Evolutionary conservation across 2,329 filamentous ascomycete genomes (phyloP), one percentile per base, ranked within the genome.

Genomic region (Ophiostoma populinum): DNA sequence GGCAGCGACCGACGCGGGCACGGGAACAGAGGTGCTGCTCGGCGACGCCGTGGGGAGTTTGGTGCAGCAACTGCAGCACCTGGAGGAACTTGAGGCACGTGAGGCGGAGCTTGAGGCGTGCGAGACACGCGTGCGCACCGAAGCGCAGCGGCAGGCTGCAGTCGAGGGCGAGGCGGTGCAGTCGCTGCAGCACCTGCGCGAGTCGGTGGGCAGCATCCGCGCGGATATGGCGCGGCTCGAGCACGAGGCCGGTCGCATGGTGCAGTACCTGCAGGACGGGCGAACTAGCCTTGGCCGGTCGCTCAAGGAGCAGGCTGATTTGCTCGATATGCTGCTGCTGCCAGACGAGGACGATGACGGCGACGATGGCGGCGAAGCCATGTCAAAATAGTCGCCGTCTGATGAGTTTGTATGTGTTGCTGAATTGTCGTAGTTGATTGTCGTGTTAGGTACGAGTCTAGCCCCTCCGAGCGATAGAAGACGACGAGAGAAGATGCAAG

Each of bases 41-140:
- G n/a, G n/a, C n/a, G n/a, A n/a, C n/a, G n/a, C n/a, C n/a, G n/a
- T n/a, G n/a, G n/a, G n/a, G n/a, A n/a, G n/a, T n/a, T n/a, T 32
- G 2, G 29, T 41, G 47, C 62, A 70, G 31, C 47, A 83, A 38
- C 65, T 44, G 17, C 28, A 40, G 34, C 15, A 20, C 13, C 30
- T n/a, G n/a, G n/a, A n/a, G n/a, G n/a, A 83, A 38, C 65, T 44
- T 12, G 18, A 40, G 35, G 13, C 24, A 8, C 24, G 32, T 24
- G 40, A 72, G 45, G 63, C 67, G 0, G 80, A 86, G 49, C 51
- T 86, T 40, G 66, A 67, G 32, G 73, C 72, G 5, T 51, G 85
- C 42, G 76, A 83, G 52, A 64, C 60, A 30, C 76, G 75, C 52
- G 70, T 71, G 45, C 65, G 72, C 37, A 24, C 15, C 17, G 42